phyloP scores from a whole-genome alignment of 441 rosid species.

The Corymbia citriodora region DNA sequence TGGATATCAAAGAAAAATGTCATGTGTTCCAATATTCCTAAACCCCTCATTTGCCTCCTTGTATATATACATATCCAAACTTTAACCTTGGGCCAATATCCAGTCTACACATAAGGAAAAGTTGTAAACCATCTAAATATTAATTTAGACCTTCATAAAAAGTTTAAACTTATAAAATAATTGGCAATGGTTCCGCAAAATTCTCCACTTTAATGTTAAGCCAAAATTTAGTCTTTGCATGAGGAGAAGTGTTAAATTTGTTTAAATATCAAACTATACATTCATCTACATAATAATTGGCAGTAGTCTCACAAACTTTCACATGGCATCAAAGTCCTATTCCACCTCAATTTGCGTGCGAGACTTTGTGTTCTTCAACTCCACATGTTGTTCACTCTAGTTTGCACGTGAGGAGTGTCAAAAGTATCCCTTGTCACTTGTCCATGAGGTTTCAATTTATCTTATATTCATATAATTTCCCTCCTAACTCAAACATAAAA shows the following conservation, averaged over 20 bases:
- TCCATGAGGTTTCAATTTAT: not conserved
- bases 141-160: no score
- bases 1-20: no score
- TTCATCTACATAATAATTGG: not conserved
- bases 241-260: not conserved
- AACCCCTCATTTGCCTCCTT: not conserved
- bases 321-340: not conserved
- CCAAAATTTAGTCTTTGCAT: not conserved
- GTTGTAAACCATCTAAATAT: not conserved
- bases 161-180: no score
- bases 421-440: not conserved
- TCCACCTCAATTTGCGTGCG: not conserved
- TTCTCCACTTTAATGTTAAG: no score
- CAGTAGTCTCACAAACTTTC: not conserved
- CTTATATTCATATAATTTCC: not conserved
- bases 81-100: not conserved
- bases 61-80: not conserved
- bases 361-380: not conserved
- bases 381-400: not conserved
- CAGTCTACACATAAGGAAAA: fast-evolving
- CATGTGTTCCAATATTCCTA: not conserved
- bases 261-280: not conserved
- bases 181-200: fast-evolving
- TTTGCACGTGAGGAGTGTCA: not conserved
- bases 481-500: not conserved